These are phyloP conservation scores for Schwanniomyces pseudopolymorphus DNA, from an alignment of 805 yeast species.

Conservation along the genomic window DNA sequence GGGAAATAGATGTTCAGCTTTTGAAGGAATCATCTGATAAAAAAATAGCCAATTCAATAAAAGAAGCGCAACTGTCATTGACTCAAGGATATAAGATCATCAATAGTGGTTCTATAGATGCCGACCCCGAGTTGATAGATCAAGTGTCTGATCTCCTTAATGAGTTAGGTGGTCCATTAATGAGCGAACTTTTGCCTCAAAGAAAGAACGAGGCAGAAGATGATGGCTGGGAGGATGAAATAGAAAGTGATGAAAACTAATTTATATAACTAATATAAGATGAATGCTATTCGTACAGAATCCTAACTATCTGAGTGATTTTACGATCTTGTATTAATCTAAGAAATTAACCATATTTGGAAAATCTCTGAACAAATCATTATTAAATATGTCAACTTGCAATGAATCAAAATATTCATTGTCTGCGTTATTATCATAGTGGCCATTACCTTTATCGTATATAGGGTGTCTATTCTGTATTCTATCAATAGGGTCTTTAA, in stretches of 20 bases:
- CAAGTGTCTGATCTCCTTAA: constrained; percentile 52
- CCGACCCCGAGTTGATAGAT: constrained; percentile 57
- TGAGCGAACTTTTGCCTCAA: constrained; percentile 41
- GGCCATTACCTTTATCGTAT: background rate
- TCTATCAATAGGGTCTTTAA: background rate
- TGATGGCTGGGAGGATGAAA: constrained; percentile 56
- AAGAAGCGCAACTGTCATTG: constrained; percentile 45
- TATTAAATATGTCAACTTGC: constrained; percentile 26
- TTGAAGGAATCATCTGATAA: constrained; percentile 21
- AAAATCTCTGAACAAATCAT: constrained; percentile 25
- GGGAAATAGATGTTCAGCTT: constrained; percentile 31
- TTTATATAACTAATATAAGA: background rate
- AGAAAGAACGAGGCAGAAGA: constrained; percentile 31
- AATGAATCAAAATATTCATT: constrained; percentile 24
- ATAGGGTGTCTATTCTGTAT: background rate
- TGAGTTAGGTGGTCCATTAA: constrained; percentile 61
- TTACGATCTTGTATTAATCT: constrained; percentile 1
- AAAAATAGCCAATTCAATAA: constrained; percentile 26
- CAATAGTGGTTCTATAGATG: constrained; percentile 38
- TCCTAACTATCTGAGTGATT: too few relatives aligned
- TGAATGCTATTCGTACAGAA: background rate
- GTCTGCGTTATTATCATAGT: constrained; percentile 5
- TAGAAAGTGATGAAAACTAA: constrained; percentile 29
- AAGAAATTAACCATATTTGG: constrained; percentile 17
- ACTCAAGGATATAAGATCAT: constrained; percentile 45